Evolutionary conservation across 495 filamentous ascomycete genomes (phyloP).

Genomic region (Ascodesmis nigricans): DNA sequence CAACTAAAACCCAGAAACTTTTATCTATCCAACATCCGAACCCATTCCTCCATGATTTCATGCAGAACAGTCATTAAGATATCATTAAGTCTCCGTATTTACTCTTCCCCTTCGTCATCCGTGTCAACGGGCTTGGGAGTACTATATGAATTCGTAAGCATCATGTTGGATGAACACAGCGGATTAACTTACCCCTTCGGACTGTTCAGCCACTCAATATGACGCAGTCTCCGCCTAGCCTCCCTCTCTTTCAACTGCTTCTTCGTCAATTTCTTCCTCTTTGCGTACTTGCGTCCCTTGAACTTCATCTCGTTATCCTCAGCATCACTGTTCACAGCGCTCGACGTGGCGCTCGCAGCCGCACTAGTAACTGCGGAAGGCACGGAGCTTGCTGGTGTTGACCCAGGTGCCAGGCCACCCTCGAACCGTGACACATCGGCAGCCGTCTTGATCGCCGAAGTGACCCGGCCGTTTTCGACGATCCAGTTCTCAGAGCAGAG

Average conservation of each 20-base stretch:
- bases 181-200: conserved; percentile 25
- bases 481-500: conserved; percentile 90
- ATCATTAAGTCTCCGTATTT: too few species aligned
- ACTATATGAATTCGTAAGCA: conserved; percentile 34
- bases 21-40: too few species aligned
- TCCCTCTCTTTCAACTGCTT: conserved; percentile 88
- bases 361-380: conserved; percentile 34
- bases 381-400: conserved; percentile 24
- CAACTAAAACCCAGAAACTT: too few species aligned
- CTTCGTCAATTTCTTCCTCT: conserved; percentile 98
- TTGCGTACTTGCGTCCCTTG: conserved; percentile 45
- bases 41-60: too few species aligned
- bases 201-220: conserved; percentile 81
- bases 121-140: conserved; percentile 59
- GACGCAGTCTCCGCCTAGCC: conserved; percentile 62
- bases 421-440: conserved; percentile 67
- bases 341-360: conserved; percentile 35
- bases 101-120: conserved; percentile 44
- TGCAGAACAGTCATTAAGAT: too few species aligned
- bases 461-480: conserved; percentile 66
- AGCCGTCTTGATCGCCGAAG: conserved; percentile 53
- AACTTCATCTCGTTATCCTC: conserved; percentile 66
- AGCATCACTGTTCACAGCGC: conserved; percentile 61
- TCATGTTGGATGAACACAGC: neutral
- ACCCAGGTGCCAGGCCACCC: conserved; percentile 34